A percentile compares a stretch with the other conserved stretches of the same genome.
Evolutionary conservation across 139 green algal genomes (phyloP).

Genomic region (Closterium sp.): DNA sequence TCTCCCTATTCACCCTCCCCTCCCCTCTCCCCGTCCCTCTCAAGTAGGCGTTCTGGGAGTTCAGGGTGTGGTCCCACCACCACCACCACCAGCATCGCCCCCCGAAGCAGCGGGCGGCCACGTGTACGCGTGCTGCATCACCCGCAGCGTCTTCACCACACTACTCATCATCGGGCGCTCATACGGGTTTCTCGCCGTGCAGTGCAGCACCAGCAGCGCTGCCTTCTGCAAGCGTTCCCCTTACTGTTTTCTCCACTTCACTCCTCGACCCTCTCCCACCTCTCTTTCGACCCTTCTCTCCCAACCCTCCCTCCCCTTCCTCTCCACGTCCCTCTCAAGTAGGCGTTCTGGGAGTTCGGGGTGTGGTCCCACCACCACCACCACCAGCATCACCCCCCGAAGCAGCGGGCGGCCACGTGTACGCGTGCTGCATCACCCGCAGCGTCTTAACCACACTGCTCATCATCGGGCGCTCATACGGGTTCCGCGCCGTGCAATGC

Average conservation of each 20-base stretch:
- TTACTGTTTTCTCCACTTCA: too few species aligned
- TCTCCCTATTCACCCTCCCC: neutral
- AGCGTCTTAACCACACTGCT: slow-evolving; percentile 48
- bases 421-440: slow-evolving; percentile 11
- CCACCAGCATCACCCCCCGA: too few species aligned
- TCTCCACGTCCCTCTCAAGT: too few species aligned
- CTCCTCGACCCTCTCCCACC: too few species aligned
- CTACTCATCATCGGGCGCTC: slow-evolving; percentile 43
- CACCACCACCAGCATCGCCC: neutral
- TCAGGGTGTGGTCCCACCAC: neutral
- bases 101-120: neutral
- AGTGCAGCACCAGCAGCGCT: slow-evolving; percentile 33
- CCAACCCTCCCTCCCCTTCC: too few species aligned
- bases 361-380: too few species aligned
- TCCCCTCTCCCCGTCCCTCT: neutral
- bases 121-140: slow-evolving; percentile 6
- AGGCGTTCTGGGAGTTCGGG: too few species aligned
- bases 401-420: neutral
- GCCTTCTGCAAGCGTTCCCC: slow-evolving; percentile 44
- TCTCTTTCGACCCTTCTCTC: too few species aligned
- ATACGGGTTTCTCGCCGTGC: slow-evolving; percentile 29
- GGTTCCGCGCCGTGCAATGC: slow-evolving; percentile 32
- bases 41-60: neutral
- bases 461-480: slow-evolving; percentile 40
- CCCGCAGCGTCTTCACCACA: slow-evolving; percentile 41